Conservation (phyloP, 345 rosid genomes). For the Corymbia maculata region DNA sequence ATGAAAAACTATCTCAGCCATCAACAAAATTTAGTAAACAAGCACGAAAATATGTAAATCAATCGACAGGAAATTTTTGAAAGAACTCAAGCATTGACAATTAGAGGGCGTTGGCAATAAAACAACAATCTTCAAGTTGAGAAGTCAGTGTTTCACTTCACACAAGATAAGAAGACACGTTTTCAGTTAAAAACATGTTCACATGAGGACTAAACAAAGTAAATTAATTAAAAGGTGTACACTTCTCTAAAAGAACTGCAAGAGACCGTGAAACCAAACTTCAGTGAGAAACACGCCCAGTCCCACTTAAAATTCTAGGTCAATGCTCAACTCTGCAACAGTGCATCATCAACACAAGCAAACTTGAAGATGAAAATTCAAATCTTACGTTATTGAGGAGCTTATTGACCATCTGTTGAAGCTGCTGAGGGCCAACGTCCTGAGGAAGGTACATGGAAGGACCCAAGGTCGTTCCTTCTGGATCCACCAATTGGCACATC, state of each 20-base stretch:
- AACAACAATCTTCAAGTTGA: not conserved
- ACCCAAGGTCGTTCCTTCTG: constrained; percentile 64
- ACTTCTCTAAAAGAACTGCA: not conserved
- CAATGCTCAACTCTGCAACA: not conserved
- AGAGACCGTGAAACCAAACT: not conserved
- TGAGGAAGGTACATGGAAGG: constrained; percentile 81
- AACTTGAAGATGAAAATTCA: not conserved
- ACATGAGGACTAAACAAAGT: not conserved
- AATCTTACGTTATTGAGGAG: constrained; percentile 56
- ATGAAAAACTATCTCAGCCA: not conserved
- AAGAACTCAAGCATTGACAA: not conserved
- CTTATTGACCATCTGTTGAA: constrained; percentile 73
- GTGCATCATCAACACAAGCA: not conserved
- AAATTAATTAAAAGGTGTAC: not conserved
- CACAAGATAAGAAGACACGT: not conserved
- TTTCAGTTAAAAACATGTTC: not conserved
- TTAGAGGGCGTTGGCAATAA: not conserved
- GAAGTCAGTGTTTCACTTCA: not conserved
- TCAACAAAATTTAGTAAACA: not conserved
- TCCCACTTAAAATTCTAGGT: not conserved
- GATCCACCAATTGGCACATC: constrained; percentile 73
- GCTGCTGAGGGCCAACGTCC: constrained; percentile 71
- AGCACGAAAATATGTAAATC: not conserved
- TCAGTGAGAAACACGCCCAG: not conserved
- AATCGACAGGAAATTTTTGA: not conserved